These are phyloP conservation scores for Solanum infundibuliforme DNA, from an alignment of 257 asterid genomes.

Conservation along the genomic window DNA sequence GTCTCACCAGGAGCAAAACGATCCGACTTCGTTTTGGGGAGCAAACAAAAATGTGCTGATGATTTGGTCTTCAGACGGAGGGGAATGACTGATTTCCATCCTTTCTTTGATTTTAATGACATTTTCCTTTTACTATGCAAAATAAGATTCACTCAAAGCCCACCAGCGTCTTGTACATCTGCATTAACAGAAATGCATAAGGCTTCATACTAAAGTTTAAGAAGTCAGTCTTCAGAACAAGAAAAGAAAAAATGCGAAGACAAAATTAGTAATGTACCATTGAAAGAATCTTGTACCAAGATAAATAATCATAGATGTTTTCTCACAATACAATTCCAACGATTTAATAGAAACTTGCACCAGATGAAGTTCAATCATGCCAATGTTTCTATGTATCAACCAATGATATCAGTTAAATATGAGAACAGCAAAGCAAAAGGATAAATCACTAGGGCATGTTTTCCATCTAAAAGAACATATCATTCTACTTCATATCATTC, in stretches of 20 bases:
- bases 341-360: not conserved
- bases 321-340: not conserved
- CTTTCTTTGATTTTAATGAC: conserved; percentile 57
- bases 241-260: not conserved
- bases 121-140: conserved; percentile 26
- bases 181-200: conserved; percentile 9
- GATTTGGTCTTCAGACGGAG: conserved; percentile 49
- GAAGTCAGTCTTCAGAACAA: not conserved
- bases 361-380: not conserved
- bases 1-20: conserved; percentile 39
- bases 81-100: conserved; percentile 71
- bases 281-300: not conserved
- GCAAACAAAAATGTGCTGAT: conserved; percentile 63
- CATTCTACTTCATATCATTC: not conserved
- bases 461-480: not conserved
- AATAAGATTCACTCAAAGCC: conserved; percentile 22
- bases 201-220: not conserved
- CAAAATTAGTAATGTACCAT: not conserved
- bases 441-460: not conserved
- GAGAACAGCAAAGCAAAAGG: not conserved
- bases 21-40: conserved; percentile 67
- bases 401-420: not conserved
- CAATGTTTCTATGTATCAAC: not conserved
- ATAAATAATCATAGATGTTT: not conserved
- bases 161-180: conserved; percentile 29